A percentile compares a stretch with the other conserved stretches of the same genome.
phyloP scores from a whole-genome alignment of 2,329 filamentous ascomycete genomes.

The Ceratocystis harringtonii region DNA sequence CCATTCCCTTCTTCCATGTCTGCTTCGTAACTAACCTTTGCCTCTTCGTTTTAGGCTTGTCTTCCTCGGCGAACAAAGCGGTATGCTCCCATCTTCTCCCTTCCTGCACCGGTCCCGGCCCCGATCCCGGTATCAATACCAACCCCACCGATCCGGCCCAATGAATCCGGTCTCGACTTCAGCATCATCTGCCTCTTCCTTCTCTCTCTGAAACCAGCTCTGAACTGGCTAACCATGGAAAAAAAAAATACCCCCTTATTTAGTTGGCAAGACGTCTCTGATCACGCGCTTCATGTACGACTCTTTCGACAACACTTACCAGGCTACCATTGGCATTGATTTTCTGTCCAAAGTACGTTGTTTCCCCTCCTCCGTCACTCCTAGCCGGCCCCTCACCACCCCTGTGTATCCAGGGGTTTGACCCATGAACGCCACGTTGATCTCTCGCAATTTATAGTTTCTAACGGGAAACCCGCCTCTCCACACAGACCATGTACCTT shows the following conservation, averaged over 20 bases:
- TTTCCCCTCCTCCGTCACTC: background rate
- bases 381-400: background rate
- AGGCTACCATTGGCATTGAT: constrained; percentile 98
- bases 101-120: background rate
- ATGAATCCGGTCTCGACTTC: background rate
- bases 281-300: constrained; percentile 99
- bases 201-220: background rate
- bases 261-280: constrained; percentile 95
- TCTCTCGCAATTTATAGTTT: constrained; percentile 1
- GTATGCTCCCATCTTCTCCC: constrained; percentile 38
- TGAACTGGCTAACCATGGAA: background rate
- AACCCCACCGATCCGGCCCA: background rate
- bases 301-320: constrained; percentile 99
- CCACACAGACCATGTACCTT: constrained; percentile 82
- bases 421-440: background rate
- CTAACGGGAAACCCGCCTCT: background rate
- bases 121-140: too few relatives aligned
- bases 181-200: background rate
- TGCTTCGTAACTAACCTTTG: constrained; percentile 12
- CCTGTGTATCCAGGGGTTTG: background rate
- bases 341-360: constrained; percentile 80
- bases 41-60: constrained; percentile 51
- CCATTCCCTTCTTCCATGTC: background rate
- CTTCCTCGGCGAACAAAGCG: constrained; percentile 95
- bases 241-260: constrained; percentile 9